Percentiles rank a stretch among this genome's conserved stretches.
phyloP scores from a whole-genome alignment of 2,329 filamentous ascomycete genomes.

The Mollisiaceae sp. region DNA sequence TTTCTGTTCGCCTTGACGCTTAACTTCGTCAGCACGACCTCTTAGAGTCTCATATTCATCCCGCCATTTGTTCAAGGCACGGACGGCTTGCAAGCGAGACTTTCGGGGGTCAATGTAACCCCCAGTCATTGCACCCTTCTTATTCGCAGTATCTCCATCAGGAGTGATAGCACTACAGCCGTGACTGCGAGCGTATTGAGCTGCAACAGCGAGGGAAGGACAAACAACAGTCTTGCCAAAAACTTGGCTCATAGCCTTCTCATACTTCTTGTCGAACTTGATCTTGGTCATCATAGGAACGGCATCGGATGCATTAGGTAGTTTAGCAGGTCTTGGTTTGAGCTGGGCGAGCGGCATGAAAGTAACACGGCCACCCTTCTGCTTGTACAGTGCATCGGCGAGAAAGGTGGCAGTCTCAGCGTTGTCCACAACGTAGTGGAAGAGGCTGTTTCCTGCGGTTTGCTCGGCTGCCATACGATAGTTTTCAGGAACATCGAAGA shows the following conservation, averaged over 20 bases:
- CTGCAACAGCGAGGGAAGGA: slow-evolving; percentile 83
- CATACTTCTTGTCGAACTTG: slow-evolving; percentile 75
- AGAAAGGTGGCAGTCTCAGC: slow-evolving; percentile 85
- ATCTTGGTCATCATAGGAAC: slow-evolving; percentile 87
- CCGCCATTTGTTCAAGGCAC: slow-evolving; percentile 74
- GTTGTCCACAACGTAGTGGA: slow-evolving; percentile 95
- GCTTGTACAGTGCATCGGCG: slow-evolving; percentile 77
- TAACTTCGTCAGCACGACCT: slow-evolving; percentile 68
- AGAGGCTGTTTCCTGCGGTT: slow-evolving; percentile 88
- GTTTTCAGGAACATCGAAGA: slow-evolving; percentile 83
- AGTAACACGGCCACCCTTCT: slow-evolving; percentile 84
- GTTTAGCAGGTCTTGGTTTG: slow-evolving; percentile 70
- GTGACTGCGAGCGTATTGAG: slow-evolving; percentile 91
- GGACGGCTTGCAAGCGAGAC: slow-evolving; percentile 86
- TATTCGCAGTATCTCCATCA: slow-evolving; percentile 93
- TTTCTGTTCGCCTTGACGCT: slow-evolving; percentile 73
- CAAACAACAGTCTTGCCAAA: slow-evolving; percentile 97
- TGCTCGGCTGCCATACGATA: slow-evolving; percentile 92
- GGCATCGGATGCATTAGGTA: slow-evolving; percentile 86
- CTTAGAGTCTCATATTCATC: slow-evolving; percentile 73
- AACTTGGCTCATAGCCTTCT: slow-evolving; percentile 89
- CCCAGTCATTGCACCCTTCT: slow-evolving; percentile 92
- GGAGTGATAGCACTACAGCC: slow-evolving; percentile 92
- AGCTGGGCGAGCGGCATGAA: slow-evolving; percentile 93
- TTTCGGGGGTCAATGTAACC: slow-evolving; percentile 87